Conservation (phyloP, 1,284 basidiomycete species). For the Leccinum pachyderme region DNA sequence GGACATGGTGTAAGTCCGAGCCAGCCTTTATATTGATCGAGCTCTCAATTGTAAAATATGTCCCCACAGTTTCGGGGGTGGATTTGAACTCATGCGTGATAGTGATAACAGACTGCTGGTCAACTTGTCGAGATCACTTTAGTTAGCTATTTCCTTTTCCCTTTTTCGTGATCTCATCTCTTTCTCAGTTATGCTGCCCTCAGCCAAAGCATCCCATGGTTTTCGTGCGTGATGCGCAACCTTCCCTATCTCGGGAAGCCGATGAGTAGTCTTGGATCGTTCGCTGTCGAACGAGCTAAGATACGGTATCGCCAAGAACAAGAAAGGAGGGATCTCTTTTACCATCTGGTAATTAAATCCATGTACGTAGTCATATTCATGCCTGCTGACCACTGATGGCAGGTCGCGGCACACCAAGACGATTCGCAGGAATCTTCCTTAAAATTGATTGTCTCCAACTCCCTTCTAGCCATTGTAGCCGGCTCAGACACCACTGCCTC, state of each 20-base stretch:
- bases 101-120: conserved; percentile 16
- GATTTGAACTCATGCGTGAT: conserved; percentile 25
- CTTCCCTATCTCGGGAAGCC: conserved; percentile 24
- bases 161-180: conserved; percentile 7
- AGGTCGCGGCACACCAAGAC: conserved; percentile 22
- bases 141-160: conserved; percentile 12
- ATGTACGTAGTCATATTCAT: background rate
- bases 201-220: conserved; percentile 34
- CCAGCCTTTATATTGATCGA: background rate
- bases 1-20: conserved; percentile 28
- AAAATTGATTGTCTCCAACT: conserved; percentile 33
- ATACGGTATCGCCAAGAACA: conserved; percentile 25
- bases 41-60: background rate
- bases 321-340: conserved; percentile 37
- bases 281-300: conserved; percentile 25
- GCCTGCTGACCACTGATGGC: conserved; percentile 1
- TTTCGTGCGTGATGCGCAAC: conserved; percentile 23
- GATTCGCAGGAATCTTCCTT: conserved; percentile 26
- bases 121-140: conserved; percentile 23
- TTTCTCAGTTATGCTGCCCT: conserved; percentile 16
- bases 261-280: conserved; percentile 23
- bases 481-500: conserved; percentile 39
- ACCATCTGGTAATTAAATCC: conserved; percentile 33
- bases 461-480: conserved; percentile 37
- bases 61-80: conserved; percentile 24